phyloP scores from a whole-genome alignment of 2,329 filamentous ascomycete genomes.

The Laburnicola sp. region DNA sequence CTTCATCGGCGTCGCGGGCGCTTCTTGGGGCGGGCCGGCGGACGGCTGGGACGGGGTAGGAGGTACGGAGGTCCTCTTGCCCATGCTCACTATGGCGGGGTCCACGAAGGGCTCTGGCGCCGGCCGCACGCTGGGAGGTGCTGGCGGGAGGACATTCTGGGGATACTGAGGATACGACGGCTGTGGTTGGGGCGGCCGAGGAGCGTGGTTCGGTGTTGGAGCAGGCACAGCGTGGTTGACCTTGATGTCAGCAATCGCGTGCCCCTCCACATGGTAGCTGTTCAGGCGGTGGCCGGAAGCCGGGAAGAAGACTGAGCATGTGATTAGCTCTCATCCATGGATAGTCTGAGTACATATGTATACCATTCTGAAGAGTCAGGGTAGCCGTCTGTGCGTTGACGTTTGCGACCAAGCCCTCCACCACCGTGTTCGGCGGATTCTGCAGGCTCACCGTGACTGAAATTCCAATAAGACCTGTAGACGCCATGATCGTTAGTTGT shows the following conservation, averaged over 20 bases:
- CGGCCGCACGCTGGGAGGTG: slow-evolving; percentile 7
- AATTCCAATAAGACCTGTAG: slow-evolving; percentile 72
- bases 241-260: slow-evolving; percentile 62
- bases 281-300: slow-evolving; percentile 57
- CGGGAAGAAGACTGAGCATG: slow-evolving; percentile 55
- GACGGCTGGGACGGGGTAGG: slow-evolving; percentile 23
- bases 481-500: slow-evolving; percentile 56
- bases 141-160: slow-evolving; percentile 17
- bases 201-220: slow-evolving; percentile 13
- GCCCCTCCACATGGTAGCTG: slow-evolving; percentile 60
- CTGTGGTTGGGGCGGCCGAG: slow-evolving; percentile 19
- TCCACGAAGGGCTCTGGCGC: slow-evolving; percentile 65
- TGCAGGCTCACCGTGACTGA: slow-evolving; percentile 74
- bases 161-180: slow-evolving; percentile 28
- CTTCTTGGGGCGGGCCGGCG: slow-evolving; percentile 38
- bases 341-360: slow-evolving; percentile 22
- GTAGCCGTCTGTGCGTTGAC: slow-evolving; percentile 65
- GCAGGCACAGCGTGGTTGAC: slow-evolving; percentile 46
- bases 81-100: slow-evolving; percentile 77
- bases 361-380: slow-evolving; percentile 73
- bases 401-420: slow-evolving; percentile 71
- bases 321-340: neutral
- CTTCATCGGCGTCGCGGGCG: slow-evolving; percentile 51
- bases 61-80: slow-evolving; percentile 40
- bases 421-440: slow-evolving; percentile 63